Base-by-base conservation (phyloP, 768 basidiomycete genomes). In the Strobilomyces echinocephalus region DNA sequence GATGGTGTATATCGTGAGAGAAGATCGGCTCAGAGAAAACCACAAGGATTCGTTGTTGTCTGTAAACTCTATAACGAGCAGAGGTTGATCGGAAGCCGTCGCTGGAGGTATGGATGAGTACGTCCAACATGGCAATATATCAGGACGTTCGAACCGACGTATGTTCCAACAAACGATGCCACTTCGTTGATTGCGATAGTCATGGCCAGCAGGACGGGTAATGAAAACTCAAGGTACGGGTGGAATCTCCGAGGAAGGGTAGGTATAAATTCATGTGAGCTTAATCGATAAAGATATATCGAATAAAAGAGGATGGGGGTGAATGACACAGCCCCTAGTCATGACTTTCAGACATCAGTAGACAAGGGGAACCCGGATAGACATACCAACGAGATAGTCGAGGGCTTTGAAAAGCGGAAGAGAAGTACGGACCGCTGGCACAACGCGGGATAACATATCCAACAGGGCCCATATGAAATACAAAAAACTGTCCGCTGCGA, bases 291-390 rank as follows among this genome's bases (percentile, higher is more conserved):
- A 48, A 89, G 73, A 69, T 83, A 87, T 50, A 78, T 50, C 18
- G 74, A 80, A 70, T 85, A 88, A 42, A 82, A 70, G 38, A 88
- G 70, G 43, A 90, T 71, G 11, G 88, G 86, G 21, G 84, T 62
- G 60, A 81, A 84, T 4, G 89, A 88, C 40, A 76, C 63, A 40
- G 77, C 74, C 39, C 73, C 87, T 71, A 28, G 11, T 46, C 20
- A 52, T 14, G n/a, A 40, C 3, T 42, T 46, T 26, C 14, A 43
- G 28, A 54, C 21, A 42, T 21, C 16, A 14, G n/a, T 24, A 21
- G 15, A 24, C 16, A 49, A 21, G 26, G 18, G 24, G 14, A n/a
- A 40, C n/a, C 15, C 12, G 12, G 24, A 30, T 41, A 45, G 30
- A 70, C 83, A 33, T 59, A 88, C 88, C 87, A 35, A 88, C 72